These are phyloP conservation scores for Butyriboletus appendiculatus DNA, from an alignment of 1,284 basidiomycete species.

Conservation along the genomic window DNA sequence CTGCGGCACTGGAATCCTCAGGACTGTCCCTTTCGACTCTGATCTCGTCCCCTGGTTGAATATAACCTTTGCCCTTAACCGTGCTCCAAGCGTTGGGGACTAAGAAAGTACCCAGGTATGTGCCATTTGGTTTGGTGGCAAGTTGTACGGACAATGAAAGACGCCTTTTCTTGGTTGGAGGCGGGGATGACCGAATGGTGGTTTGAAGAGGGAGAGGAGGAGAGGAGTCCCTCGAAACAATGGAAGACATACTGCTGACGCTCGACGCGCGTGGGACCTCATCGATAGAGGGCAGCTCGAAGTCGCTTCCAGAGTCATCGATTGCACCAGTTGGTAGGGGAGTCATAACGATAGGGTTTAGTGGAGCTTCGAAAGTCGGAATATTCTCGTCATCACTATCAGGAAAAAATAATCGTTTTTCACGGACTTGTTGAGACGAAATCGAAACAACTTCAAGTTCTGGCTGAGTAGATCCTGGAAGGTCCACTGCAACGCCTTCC, in stretches of 20 bases:
- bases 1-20: constrained; percentile 31
- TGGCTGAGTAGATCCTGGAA: background rate
- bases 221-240: constrained; percentile 31
- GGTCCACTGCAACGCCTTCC: background rate
- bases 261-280: constrained; percentile 43
- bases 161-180: constrained; percentile 54
- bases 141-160: constrained; percentile 34
- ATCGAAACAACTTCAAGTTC: background rate
- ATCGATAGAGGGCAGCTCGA: constrained; percentile 35
- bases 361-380: constrained; percentile 19
- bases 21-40: constrained; percentile 55
- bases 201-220: constrained; percentile 29
- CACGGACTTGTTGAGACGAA: constrained; percentile 14
- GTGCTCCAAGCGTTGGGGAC: constrained; percentile 83
- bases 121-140: constrained; percentile 4
- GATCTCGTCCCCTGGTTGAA: constrained; percentile 64
- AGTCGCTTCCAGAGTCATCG: constrained; percentile 36
- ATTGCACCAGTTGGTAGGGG: constrained; percentile 3
- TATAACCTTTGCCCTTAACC: constrained; percentile 69
- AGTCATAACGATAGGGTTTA: constrained; percentile 12
- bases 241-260: constrained; percentile 40
- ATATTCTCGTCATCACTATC: constrained; percentile 60
- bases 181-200: constrained; percentile 22
- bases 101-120: constrained; percentile 67
- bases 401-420: constrained; percentile 52